A percentile compares a stretch with the other conserved stretches of the same genome.
Conservation (phyloP, 2,329 filamentous ascomycete species). For the Mycosphaerelloides madeirae region DNA sequence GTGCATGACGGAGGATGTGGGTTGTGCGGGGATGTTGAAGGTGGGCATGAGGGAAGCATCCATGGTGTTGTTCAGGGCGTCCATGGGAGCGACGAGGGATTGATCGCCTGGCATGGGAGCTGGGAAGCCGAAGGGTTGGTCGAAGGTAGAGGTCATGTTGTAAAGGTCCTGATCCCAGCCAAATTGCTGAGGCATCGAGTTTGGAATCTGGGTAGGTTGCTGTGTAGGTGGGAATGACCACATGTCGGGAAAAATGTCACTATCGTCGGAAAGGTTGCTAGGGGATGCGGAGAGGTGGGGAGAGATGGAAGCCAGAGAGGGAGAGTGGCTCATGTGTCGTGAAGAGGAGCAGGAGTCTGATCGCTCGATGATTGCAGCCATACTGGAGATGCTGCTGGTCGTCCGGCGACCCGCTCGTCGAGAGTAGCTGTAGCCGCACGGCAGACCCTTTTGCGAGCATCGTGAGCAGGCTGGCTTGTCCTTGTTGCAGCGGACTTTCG, state of each 20-base stretch:
- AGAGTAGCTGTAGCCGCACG: constrained; percentile 22
- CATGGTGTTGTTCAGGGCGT: neutral
- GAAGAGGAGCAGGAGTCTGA: neutral
- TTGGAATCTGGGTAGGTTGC: neutral
- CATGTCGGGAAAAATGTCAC: constrained; percentile 2
- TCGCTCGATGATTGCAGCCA: neutral
- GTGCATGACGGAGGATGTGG: neutral
- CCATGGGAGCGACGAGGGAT: neutral
- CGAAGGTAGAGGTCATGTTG: neutral
- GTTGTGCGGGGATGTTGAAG: neutral
- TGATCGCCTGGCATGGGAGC: neutral
- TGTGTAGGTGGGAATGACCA: neutral
- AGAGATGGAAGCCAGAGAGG: neutral
- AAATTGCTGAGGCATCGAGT: neutral
- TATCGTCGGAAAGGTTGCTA: neutral
- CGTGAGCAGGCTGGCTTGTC: constrained; percentile 21
- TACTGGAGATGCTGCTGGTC: constrained; percentile 3
- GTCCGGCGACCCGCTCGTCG: constrained; percentile 20
- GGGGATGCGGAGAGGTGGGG: neutral
- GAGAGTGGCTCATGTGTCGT: neutral
- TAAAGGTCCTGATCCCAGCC: neutral
- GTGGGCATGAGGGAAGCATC: neutral
- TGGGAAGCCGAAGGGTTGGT: neutral
- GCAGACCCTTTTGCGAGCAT: constrained; percentile 17
- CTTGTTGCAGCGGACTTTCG: constrained; percentile 19